Conservation (phyloP, 257 asterid species). For the Nicotiana tomentosiformis region DNA sequence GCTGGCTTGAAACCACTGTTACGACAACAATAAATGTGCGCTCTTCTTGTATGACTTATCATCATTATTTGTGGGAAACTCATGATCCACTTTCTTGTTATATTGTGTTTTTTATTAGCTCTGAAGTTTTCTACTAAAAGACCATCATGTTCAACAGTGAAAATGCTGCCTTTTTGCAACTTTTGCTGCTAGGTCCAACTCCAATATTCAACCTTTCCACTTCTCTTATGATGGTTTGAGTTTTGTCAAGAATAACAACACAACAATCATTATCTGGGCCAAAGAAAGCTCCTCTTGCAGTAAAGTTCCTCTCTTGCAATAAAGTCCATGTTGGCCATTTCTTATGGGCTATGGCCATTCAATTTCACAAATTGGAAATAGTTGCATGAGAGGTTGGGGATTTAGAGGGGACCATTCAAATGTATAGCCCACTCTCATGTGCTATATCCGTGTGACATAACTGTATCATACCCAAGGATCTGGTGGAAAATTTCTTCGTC, state of each 20-base stretch:
- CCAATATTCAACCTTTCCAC: neutral
- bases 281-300: neutral
- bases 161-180: neutral
- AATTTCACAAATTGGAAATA: neutral
- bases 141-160: neutral
- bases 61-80: neutral
- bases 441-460: neutral
- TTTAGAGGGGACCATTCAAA: neutral
- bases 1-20: too few species aligned
- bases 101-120: neutral
- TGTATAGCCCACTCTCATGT: neutral
- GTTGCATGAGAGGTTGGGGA: too few species aligned
- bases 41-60: neutral
- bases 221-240: neutral
- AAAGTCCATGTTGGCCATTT: neutral
- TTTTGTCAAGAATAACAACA: neutral
- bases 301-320: neutral
- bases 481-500: rapidly evolving
- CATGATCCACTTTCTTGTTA: neutral
- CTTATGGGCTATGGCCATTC: neutral
- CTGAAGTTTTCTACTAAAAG: neutral
- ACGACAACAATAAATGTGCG: neutral
- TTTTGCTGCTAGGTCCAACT: neutral
- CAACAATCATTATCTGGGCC: neutral
- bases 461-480: neutral